Evolutionary conservation across 2,329 filamentous ascomycete species (phyloP).

Genomic region (Talaromyces sp.): DNA sequence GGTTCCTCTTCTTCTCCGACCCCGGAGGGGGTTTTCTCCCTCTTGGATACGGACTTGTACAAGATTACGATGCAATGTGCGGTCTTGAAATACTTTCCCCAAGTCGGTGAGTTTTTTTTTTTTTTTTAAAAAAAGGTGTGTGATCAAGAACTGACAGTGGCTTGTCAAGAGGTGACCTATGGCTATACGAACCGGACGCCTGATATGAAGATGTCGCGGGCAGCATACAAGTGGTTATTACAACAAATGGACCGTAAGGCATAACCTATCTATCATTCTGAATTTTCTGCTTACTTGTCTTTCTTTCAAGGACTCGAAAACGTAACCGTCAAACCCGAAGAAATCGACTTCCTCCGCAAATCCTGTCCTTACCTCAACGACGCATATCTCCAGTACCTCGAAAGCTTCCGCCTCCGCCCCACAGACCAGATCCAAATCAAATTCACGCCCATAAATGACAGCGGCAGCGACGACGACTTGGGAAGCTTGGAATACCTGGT

Average conservation of each 20-base stretch:
- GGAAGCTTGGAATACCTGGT: slow-evolving; percentile 75
- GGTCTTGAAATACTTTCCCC: slow-evolving; percentile 84
- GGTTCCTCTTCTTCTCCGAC: slow-evolving; percentile 18
- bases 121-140: no score
- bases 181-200: slow-evolving; percentile 93
- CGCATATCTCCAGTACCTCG: slow-evolving; percentile 75
- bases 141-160: slow-evolving; percentile 3
- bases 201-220: slow-evolving; percentile 81
- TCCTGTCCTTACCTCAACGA: slow-evolving; percentile 75
- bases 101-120: slow-evolving; percentile 43
- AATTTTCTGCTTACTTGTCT: neutral
- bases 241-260: slow-evolving; percentile 71
- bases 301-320: slow-evolving; percentile 65
- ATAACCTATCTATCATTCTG: neutral
- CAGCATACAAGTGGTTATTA: slow-evolving; percentile 79
- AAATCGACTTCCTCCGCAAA: slow-evolving; percentile 70
- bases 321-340: slow-evolving; percentile 71
- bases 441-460: slow-evolving; percentile 55
- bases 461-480: slow-evolving; percentile 58
- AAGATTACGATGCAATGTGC: slow-evolving; percentile 99
- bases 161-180: slow-evolving; percentile 66
- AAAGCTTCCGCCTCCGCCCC: slow-evolving; percentile 74
- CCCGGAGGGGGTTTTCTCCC: slow-evolving; percentile 71
- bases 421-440: slow-evolving; percentile 70
- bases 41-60: slow-evolving; percentile 82